A percentile compares a stretch with the other conserved stretches of the same genome.
Conservation (phyloP, 495 filamentous ascomycete genomes). For the Trichoderma asperelloides region DNA sequence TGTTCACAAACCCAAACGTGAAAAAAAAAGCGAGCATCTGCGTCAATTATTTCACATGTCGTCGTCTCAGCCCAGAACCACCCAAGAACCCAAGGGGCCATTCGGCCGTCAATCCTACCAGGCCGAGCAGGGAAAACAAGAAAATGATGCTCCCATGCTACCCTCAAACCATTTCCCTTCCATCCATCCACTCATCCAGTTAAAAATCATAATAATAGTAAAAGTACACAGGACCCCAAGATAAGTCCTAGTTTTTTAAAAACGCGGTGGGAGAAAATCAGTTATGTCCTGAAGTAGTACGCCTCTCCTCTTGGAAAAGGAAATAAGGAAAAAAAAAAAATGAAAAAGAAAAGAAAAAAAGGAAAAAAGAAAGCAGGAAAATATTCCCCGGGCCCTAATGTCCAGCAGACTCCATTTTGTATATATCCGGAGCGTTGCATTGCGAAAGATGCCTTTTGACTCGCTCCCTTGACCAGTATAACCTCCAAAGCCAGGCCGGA, state of each 20-base stretch:
- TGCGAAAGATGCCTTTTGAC: slow-evolving; percentile 6
- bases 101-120: not conserved
- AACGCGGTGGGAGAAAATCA: not conserved
- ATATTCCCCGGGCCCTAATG: slow-evolving; percentile 5
- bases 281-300: not conserved
- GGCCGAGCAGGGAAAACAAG: not conserved
- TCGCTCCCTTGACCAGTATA: slow-evolving; percentile 1
- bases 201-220: not conserved
- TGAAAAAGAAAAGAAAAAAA: not conserved
- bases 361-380: not conserved
- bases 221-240: not conserved
- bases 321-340: slow-evolving; percentile 7
- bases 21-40: not conserved
- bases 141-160: not conserved
- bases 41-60: slow-evolving; percentile 6
- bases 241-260: not conserved
- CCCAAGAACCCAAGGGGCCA: not conserved
- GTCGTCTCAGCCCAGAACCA: not conserved
- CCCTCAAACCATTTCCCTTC: not conserved
- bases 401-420: slow-evolving; percentile 8
- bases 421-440: not conserved
- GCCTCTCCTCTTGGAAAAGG: slow-evolving; percentile 12
- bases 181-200: not conserved
- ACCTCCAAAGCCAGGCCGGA: not conserved
- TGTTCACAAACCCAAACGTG: not conserved